Conservation (phyloP, 371 early-diverging fungal species). For the Apophysomyces elegans region DNA sequence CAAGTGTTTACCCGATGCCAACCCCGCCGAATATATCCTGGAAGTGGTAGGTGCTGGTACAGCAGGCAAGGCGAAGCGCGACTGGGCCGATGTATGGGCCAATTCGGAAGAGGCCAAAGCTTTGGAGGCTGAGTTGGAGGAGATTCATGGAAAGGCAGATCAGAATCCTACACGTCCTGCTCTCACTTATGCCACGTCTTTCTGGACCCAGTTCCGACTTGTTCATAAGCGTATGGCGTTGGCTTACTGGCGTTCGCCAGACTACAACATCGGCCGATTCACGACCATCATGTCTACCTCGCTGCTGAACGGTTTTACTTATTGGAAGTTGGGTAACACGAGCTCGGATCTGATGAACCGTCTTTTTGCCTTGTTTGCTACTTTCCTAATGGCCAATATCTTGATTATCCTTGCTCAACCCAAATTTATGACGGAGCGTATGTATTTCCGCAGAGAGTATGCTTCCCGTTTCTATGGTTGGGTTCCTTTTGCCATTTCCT, state of each 20-base stretch:
- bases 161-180: conserved; percentile 24
- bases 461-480: conserved; percentile 70
- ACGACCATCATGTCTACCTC: conserved; percentile 44
- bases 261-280: conserved; percentile 63
- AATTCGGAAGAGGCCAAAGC: conserved; percentile 35
- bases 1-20: conserved; percentile 55
- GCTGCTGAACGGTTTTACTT: conserved; percentile 58
- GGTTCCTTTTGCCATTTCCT: conserved; percentile 58
- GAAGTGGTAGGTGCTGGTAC: conserved; percentile 54
- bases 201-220: conserved; percentile 39
- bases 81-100: conserved; percentile 63
- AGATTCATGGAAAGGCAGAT: conserved; percentile 24
- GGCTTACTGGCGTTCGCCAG: conserved; percentile 59
- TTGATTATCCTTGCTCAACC: conserved; percentile 71
- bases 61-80: conserved; percentile 41
- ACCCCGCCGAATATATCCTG: conserved; percentile 77
- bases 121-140: conserved; percentile 29
- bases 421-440: conserved; percentile 65
- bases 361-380: conserved; percentile 68
- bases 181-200: conserved; percentile 31
- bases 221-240: conserved; percentile 55
- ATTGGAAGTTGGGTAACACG: conserved; percentile 54
- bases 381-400: conserved; percentile 62
- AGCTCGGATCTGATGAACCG: conserved; percentile 63
- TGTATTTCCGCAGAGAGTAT: conserved; percentile 65